Evolutionary conservation across 2,329 filamentous ascomycete genomes (phyloP).

Genomic region (Thelonectria olida): DNA sequence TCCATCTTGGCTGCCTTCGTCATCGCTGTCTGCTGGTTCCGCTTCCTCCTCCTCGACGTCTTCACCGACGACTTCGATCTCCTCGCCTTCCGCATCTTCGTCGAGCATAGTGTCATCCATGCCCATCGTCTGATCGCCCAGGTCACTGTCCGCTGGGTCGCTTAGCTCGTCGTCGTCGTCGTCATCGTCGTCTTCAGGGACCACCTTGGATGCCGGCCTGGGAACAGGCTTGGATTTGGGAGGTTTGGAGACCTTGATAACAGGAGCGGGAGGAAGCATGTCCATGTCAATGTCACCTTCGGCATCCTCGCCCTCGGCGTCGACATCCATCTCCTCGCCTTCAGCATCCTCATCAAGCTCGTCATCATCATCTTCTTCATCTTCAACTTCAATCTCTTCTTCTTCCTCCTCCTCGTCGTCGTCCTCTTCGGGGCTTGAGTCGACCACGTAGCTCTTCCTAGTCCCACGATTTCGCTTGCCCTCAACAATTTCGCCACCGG

Average conservation of each 20-base stretch:
- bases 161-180: conserved; percentile 64
- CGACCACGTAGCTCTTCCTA: conserved; percentile 69
- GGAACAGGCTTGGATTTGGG: conserved; percentile 48
- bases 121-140: conserved; percentile 48
- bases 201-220: conserved; percentile 45
- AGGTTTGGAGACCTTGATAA: conserved; percentile 61
- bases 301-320: conserved; percentile 57
- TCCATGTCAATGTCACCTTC: conserved; percentile 59
- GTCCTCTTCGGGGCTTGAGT: conserved; percentile 60
- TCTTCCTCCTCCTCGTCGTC: conserved; percentile 48
- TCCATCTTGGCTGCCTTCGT: conserved; percentile 57
- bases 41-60: conserved; percentile 53
- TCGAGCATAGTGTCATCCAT: conserved; percentile 58
- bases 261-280: conserved; percentile 46
- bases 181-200: conserved; percentile 55
- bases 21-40: conserved; percentile 54
- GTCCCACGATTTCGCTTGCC: conserved; percentile 63
- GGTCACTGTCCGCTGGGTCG: conserved; percentile 62
- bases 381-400: conserved; percentile 50
- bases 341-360: conserved; percentile 52
- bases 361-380: conserved; percentile 54
- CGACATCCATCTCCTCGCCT: conserved; percentile 48
- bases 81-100: conserved; percentile 59
- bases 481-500: conserved; percentile 57
- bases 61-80: conserved; percentile 52